These are phyloP conservation scores for Blepharisma stoltei DNA, from an alignment of 73 alveolate species.

Conservation along the genomic window DNA sequence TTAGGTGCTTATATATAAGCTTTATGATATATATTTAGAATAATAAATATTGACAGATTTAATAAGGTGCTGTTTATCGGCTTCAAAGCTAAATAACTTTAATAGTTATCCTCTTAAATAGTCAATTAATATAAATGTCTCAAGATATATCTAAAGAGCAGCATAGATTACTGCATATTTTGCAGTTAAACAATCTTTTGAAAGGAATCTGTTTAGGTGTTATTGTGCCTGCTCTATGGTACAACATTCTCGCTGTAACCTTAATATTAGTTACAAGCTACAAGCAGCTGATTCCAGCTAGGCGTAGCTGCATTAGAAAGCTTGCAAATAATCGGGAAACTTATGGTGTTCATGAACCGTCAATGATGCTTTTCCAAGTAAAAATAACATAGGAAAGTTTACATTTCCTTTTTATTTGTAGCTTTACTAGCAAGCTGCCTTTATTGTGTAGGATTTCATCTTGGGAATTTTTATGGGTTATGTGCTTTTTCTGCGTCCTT, in stretches of 20 bases:
- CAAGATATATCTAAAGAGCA: neutral
- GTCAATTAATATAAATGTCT: too few species aligned
- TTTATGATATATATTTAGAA: too few species aligned
- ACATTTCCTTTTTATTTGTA: neutral
- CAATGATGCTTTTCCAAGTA: neutral
- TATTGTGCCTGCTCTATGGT: neutral
- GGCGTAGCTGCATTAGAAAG: neutral
- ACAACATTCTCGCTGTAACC: neutral
- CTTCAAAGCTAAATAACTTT: too few species aligned
- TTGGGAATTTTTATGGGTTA: too few species aligned
- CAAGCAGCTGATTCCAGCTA: neutral
- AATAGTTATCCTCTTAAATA: too few species aligned
- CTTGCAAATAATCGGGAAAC: neutral
- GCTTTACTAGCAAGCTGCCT: neutral
- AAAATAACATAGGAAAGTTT: neutral
- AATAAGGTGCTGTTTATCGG: too few species aligned
- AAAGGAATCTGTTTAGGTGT: slow-evolving; percentile 10
- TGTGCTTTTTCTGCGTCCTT: neutral
- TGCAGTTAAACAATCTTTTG: neutral
- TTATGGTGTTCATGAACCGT: neutral
- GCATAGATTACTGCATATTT: neutral
- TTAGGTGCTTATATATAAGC: too few species aligned
- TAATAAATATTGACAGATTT: too few species aligned
- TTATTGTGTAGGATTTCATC: neutral
- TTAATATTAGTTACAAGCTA: neutral